These are phyloP conservation scores for Yamadazyma mexicana DNA, from an alignment of 1,139 yeast species.

Conservation along the genomic window DNA sequence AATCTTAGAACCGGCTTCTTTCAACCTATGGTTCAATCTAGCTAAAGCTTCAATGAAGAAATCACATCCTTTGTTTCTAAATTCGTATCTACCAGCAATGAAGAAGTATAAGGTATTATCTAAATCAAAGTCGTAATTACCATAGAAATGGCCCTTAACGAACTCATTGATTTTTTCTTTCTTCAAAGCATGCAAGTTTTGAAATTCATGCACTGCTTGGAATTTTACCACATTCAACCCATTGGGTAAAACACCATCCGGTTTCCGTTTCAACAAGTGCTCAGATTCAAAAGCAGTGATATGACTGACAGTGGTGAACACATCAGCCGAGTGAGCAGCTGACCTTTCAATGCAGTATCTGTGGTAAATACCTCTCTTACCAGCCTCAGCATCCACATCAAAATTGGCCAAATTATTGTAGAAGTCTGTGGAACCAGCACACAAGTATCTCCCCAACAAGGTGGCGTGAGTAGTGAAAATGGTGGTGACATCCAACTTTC, in stretches of 20 bases:
- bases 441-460: constrained; percentile 85
- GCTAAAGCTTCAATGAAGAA: constrained; percentile 93
- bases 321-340: constrained; percentile 95
- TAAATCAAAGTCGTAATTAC: constrained; percentile 91
- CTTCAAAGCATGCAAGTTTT: constrained; percentile 87
- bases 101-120: constrained; percentile 93
- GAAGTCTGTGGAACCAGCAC: constrained; percentile 96
- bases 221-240: constrained; percentile 95
- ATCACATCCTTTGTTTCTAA: constrained; percentile 95
- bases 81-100: constrained; percentile 97
- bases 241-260: constrained; percentile 96
- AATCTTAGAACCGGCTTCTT: constrained; percentile 78
- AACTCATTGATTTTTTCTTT: constrained; percentile 93
- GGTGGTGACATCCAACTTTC: constrained; percentile 91
- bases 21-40: constrained; percentile 82
- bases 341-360: constrained; percentile 96
- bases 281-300: constrained; percentile 95
- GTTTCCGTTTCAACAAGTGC: constrained; percentile 89
- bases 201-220: constrained; percentile 97
- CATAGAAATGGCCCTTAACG: constrained; percentile 95
- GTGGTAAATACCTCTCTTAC: constrained; percentile 95
- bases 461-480: constrained; percentile 98
- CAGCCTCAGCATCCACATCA: constrained; percentile 97
- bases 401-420: constrained; percentile 87
- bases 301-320: constrained; percentile 95